phyloP scores from a whole-genome alignment of 2,329 filamentous ascomycete species.

The Ceratocystis cubensis region DNA sequence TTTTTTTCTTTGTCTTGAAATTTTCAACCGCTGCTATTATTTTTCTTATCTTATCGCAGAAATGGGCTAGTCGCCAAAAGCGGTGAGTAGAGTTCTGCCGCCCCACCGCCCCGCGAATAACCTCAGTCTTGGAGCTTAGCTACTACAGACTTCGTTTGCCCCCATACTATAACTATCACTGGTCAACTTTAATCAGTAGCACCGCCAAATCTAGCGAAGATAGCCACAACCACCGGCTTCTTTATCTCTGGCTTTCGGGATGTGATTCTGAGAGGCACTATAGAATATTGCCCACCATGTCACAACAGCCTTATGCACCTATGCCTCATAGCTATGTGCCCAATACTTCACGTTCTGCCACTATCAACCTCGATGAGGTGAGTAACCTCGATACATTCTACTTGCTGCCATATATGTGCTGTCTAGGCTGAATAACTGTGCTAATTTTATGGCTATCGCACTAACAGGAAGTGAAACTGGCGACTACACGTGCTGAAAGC shows the following conservation, averaged over 20 bases:
- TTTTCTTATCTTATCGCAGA: constrained; percentile 21
- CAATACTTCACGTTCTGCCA: constrained; percentile 67
- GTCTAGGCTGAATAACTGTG: background rate
- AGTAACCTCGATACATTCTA: constrained; percentile 19
- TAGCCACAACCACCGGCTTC: background rate
- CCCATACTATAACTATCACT: too few species aligned
- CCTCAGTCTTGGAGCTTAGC: constrained; percentile 2
- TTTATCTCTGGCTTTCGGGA: background rate
- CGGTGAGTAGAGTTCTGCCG: constrained; percentile 17
- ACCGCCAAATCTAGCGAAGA: too few species aligned
- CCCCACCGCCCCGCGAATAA: background rate
- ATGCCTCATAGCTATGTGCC: constrained; percentile 87
- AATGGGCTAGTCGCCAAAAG: constrained; percentile 12
- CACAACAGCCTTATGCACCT: constrained; percentile 66
- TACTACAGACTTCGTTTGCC: too few species aligned
- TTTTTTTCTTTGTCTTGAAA: constrained; percentile 16
- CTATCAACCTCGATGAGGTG: constrained; percentile 89
- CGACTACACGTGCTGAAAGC: constrained; percentile 72
- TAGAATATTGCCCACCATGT: constrained; percentile 28
- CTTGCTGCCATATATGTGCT: constrained; percentile 1
- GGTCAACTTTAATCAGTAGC: too few species aligned
- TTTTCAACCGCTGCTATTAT: constrained; percentile 19
- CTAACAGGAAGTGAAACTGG: constrained; percentile 76
- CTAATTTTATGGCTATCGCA: background rate
- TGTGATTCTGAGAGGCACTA: constrained; percentile 10